These are phyloP conservation scores for Microascus cirrosus DNA, from an alignment of 2,329 filamentous ascomycete species.

Conservation along the genomic window DNA sequence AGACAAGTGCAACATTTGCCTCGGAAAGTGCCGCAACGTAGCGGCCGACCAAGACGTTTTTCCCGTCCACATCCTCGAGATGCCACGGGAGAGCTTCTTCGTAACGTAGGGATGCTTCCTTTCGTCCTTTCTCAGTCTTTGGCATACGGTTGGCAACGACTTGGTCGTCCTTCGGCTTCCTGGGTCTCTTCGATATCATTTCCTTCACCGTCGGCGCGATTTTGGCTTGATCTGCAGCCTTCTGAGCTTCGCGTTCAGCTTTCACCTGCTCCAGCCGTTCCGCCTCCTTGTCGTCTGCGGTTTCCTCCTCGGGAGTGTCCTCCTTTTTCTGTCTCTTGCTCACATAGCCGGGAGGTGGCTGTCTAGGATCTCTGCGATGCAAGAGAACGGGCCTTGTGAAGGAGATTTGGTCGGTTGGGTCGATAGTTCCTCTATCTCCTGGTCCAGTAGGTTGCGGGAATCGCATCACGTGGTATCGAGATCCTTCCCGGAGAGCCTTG, in stretches of 20 bases:
- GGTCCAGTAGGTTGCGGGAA: constrained; percentile 47
- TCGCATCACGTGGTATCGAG: constrained; percentile 81
- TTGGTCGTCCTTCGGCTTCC: constrained; percentile 71
- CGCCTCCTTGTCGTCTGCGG: constrained; percentile 44
- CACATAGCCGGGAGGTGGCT: constrained; percentile 50
- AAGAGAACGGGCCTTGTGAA: constrained; percentile 83
- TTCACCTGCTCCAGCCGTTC: constrained; percentile 58
- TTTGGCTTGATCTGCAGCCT: constrained; percentile 78
- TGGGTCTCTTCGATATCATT: constrained; percentile 46
- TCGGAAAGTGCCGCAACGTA: constrained; percentile 86
- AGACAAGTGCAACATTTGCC: constrained; percentile 69
- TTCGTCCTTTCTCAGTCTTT: constrained; percentile 68
- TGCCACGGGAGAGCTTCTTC: constrained; percentile 97
- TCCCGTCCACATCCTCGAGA: constrained; percentile 90
- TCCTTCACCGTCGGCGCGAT: constrained; percentile 75
- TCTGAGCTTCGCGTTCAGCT: constrained; percentile 74
- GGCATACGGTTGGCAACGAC: constrained; percentile 80
- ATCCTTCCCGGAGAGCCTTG: constrained; percentile 62
- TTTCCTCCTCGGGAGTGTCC: constrained; percentile 20
- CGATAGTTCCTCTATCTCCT: constrained; percentile 45
- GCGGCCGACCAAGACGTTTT: constrained; percentile 84
- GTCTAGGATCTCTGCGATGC: constrained; percentile 77
- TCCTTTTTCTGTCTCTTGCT: constrained; percentile 32
- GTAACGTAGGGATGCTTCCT: constrained; percentile 62
- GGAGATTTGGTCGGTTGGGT: constrained; percentile 59